These are phyloP conservation scores for Plasmodium berghei DNA, from an alignment of 169 alveolate species.

Conservation along the genomic window DNA sequence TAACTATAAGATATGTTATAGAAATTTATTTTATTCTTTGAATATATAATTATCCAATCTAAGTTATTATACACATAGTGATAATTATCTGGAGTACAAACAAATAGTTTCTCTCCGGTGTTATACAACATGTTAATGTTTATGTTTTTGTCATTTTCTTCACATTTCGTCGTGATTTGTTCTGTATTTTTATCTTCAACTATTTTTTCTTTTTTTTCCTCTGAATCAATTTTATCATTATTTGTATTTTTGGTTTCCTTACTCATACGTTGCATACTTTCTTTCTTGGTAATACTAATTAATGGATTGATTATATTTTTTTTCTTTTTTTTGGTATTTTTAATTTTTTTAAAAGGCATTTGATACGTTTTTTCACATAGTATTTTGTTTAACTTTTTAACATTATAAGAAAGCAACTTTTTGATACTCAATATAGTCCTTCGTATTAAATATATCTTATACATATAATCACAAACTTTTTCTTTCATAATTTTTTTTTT, in stretches of 20 bases:
- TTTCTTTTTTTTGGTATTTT: not conserved
- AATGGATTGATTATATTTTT: not conserved
- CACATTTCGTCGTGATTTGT: not conserved
- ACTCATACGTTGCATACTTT: not conserved
- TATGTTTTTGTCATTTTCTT: not conserved
- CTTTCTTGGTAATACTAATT: not conserved
- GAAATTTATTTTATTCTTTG: conserved; percentile 10
- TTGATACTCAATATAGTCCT: conserved; percentile 27
- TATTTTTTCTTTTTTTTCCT: not conserved
- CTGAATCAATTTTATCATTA: not conserved
- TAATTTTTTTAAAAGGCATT: conserved; percentile 13
- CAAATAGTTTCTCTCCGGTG: conserved; percentile 24
- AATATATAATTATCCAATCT: conserved; percentile 47
- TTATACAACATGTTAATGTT: not conserved
- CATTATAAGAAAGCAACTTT: conserved; percentile 23
- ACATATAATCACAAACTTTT: conserved; percentile 61
- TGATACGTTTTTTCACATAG: not conserved
- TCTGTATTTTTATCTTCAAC: not conserved
- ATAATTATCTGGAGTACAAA: conserved; percentile 52
- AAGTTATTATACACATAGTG: conserved; percentile 52
- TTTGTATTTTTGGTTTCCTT: conserved; percentile 1
- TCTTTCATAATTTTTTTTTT: conserved; percentile 55
- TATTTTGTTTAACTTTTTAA: conserved; percentile 12
- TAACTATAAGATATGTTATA: conserved; percentile 20
- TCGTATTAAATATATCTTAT: conserved; percentile 26